These are phyloP conservation scores for Cyclostephanos invisitatus DNA, from an alignment of 108 stramenopile species.

Conservation along the genomic window DNA sequence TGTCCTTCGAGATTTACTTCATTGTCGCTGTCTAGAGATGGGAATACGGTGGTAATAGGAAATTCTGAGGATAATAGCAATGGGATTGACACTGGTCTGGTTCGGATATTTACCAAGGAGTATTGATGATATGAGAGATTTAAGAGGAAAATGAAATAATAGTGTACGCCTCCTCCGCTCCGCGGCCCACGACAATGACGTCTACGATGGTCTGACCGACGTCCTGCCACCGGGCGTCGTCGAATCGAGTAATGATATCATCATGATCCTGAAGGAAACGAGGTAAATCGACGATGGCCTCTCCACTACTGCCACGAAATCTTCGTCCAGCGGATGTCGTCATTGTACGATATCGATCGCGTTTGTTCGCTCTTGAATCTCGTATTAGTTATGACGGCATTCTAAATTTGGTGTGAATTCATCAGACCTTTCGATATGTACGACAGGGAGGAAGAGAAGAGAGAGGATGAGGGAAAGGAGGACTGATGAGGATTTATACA, in stretches of 20 bases:
- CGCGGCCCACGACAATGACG: background rate
- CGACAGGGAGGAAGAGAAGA: constrained; percentile 24
- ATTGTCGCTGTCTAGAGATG: too few relatives aligned
- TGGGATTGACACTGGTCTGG: too few relatives aligned
- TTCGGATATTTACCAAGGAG: too few relatives aligned
- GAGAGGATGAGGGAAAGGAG: constrained; percentile 6
- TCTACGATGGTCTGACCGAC: constrained; percentile 22
- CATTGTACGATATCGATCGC: constrained; percentile 11
- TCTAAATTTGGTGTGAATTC: constrained; percentile 23
- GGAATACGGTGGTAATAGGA: too few relatives aligned
- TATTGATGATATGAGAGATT: too few relatives aligned
- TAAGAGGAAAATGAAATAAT: too few relatives aligned
- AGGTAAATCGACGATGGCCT: too few relatives aligned
- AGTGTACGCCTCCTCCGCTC: background rate
- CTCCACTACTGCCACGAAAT: background rate
- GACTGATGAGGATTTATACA: background rate
- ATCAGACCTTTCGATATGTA: constrained; percentile 32
- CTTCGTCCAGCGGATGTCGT: background rate
- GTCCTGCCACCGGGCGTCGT: constrained; percentile 46
- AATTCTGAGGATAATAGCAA: too few relatives aligned
- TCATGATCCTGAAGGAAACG: background rate
- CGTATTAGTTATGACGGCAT: background rate
- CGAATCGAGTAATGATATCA: constrained; percentile 31
- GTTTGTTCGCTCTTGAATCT: constrained; percentile 16
- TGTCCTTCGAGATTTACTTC: too few relatives aligned